Evolutionary conservation across 495 filamentous ascomycete species (phyloP).

Genomic region (Cudoniella acicularis): DNA sequence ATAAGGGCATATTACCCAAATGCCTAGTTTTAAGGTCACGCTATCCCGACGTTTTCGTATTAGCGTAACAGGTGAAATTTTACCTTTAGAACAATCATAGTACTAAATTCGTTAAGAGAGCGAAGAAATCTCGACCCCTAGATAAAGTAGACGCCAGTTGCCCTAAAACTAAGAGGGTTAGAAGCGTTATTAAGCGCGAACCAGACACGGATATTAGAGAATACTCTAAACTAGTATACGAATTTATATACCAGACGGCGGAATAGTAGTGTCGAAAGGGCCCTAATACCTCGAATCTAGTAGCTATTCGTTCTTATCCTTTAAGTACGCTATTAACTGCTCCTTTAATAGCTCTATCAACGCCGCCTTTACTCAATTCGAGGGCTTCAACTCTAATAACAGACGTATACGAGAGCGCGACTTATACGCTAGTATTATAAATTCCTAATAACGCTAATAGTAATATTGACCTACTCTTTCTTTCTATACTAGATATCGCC

Average conservation of each 20-base stretch:
- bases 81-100: conserved; percentile 9
- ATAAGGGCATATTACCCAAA: conserved; percentile 5
- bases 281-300: conserved; percentile 1
- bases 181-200: conserved; percentile 5
- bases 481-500: conserved; percentile 3
- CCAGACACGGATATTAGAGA: conserved; percentile 4
- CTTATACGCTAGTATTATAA: background rate
- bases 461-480: conserved; percentile 9
- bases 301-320: background rate
- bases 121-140: conserved; percentile 8
- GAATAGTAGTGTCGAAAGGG: conserved; percentile 7
- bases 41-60: conserved; percentile 2
- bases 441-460: background rate
- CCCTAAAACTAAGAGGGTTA: conserved; percentile 9
- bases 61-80: conserved; percentile 11
- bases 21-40: conserved; percentile 3
- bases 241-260: conserved; percentile 11
- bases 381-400: conserved; percentile 6
- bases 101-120: conserved; percentile 6
- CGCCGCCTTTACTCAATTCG: conserved; percentile 5
- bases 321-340: conserved; percentile 3
- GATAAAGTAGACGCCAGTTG: conserved; percentile 1
- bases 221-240: conserved; percentile 4
- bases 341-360: conserved; percentile 9
- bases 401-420: conserved; percentile 1